Base-by-base conservation (phyloP, 2,329 filamentous ascomycete genomes). In the Pyrenophora graminea region DNA sequence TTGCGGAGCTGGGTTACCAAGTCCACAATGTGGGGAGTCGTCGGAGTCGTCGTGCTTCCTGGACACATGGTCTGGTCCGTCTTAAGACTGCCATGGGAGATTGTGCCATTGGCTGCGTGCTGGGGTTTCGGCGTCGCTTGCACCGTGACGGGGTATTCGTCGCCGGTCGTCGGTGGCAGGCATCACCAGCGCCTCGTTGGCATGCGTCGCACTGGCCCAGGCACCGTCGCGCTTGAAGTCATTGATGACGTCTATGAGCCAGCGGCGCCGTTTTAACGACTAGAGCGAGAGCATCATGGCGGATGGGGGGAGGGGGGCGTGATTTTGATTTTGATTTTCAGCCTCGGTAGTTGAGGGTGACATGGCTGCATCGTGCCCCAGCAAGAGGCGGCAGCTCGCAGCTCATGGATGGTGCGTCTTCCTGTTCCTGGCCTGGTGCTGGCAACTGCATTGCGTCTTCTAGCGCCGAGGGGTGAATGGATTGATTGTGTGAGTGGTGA, bases 221-320 rank as follows among this genome's bases (percentile, higher is more conserved):
- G 39, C 48, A 42, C 55, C 55, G 37, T 64, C 52, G 46, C 58
- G 56, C 23, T 62, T 62, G 47, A 69, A 58, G 53, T 61, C 51
- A 51, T 59, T 62, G 46, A 70, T 66, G 53, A 64, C 66, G 46
- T 56, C 51, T 31, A 59, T 54, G 30, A 64, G 61, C 40, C 40
- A 30, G 61, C 23, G 46, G 45, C 12, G 61, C 61, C 21, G 61
- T 57, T 44, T 55, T 47, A 40, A 57, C 52, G 45, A 64, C 52
- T 40, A 66, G 57, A 21, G 19, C 23, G 6, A 25, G 27, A 59
- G 27, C 9, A 9, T 12, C 27, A 48, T 46, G 63, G 27, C 56
- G 19, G 51, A 25, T 42, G n/a, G 41, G 38, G 19, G 19, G 19
- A 21, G 19, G 19, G 19, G 40, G 30, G 23, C 23, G 38, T 33